Evolutionary conservation across 495 filamentous ascomycete species (phyloP), one percentile per base, ranked within the genome.

Genomic region (Evernia prunastri): DNA sequence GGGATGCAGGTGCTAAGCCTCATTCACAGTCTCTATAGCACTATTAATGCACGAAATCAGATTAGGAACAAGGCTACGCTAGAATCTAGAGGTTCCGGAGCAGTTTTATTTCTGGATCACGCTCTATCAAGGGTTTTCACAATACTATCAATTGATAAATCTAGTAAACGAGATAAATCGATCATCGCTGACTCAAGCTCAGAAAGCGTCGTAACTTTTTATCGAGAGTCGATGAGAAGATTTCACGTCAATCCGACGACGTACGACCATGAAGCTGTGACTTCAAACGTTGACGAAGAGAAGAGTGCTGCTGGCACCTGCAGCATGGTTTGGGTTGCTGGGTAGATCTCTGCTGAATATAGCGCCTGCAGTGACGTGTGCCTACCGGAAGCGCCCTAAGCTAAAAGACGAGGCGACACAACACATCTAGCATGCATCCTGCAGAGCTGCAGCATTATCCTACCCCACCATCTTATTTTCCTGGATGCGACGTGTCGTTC

Each of bases 401-500:
- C 20, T 25, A 47, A 10, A 47, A 47, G 20, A 47, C 43, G 43
- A 47, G 43, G 43, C n/a, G 43, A 47, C n/a, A 47, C 43, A 25
- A 17, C 56, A 58, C 56, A 58, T 23, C 56, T 58, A 37, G 56
- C 31, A 58, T 58, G 56, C 56, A 59, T 47, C 43, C 43, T 3
- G 43, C 43, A 47, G n/a, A 47, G 43, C 40, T 47, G 3, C 43
- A 47, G 43, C 56, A 39, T 40, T 37, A 40, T 59, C 33, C 56
- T 59, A 59, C 56, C 56, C 33, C 12, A 39, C 56, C 56, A 59
- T 59, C 39, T 42, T 58, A 20, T 59, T 59, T 59, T 12, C 56
- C 56, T 59, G 33, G 33, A 59, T 59, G 56, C 56, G 56, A 59
- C 56, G 56, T 59, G 18, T 59, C 56, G 27, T 59, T 59, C 56